phyloP scores from a whole-genome alignment of 176 grass and related monocot genomes.

The Lolium rigidum region DNA sequence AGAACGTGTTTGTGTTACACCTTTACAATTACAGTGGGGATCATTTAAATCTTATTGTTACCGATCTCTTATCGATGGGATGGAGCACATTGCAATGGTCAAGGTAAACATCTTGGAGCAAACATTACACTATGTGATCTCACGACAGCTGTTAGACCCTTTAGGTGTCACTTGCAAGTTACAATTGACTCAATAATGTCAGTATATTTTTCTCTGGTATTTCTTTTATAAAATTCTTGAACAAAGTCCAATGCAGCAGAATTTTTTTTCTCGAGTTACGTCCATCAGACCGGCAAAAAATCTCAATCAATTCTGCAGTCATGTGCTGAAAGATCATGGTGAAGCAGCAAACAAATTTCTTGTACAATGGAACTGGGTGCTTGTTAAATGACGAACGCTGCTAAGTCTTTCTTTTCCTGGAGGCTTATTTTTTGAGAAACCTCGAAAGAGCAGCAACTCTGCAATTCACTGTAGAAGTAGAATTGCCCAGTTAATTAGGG shows the following conservation, averaged over 20 bases:
- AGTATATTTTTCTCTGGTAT: neutral
- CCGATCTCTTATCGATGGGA: conserved; percentile 87
- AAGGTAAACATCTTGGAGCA: conserved; percentile 62
- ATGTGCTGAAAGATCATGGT: neutral
- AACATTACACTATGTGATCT: too few relatives aligned
- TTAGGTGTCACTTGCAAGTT: conserved; percentile 20
- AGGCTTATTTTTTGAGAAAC: conserved; percentile 19
- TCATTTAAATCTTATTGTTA: conserved; percentile 77
- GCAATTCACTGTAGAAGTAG: conserved; percentile 19
- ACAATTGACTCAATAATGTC: neutral
- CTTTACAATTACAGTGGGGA: conserved; percentile 81
- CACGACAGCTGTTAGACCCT: conserved; percentile 24
- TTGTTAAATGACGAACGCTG: conserved; percentile 18
- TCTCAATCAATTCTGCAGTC: neutral
- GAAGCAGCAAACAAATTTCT: neutral
- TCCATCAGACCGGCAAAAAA: conserved; percentile 29
- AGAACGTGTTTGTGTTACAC: conserved; percentile 81
- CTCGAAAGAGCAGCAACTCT: neutral
- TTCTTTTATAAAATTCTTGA: neutral
- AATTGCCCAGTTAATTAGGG: conserved; percentile 10
- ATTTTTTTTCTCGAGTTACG: neutral
- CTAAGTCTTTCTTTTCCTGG: neutral
- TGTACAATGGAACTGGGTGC: neutral
- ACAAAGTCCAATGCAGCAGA: conserved; percentile 2
- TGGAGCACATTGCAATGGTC: conserved; percentile 99